Evolutionary conservation across 2,329 filamentous ascomycete species (phyloP).

Genomic region (Aspergillus texensis): DNA sequence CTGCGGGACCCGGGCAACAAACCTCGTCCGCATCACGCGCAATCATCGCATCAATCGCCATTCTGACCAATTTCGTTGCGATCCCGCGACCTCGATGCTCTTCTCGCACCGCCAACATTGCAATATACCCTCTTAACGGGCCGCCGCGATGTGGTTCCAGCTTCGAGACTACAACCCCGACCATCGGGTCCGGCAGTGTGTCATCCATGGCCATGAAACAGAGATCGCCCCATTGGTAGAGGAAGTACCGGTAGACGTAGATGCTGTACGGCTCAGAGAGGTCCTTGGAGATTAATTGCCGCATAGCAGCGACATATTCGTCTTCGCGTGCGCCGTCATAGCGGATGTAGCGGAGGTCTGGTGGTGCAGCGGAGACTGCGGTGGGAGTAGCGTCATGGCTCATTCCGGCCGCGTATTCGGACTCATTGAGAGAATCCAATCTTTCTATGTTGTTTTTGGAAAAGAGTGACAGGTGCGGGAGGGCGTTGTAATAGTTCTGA

Average conservation of each 20-base stretch:
- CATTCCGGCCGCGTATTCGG: conserved; percentile 29
- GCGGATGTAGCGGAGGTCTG: conserved; percentile 57
- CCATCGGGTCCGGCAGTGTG: conserved; percentile 50
- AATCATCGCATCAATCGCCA: conserved; percentile 89
- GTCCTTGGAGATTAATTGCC: conserved; percentile 91
- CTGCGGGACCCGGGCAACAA: conserved; percentile 14
- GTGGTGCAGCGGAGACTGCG: conserved; percentile 10
- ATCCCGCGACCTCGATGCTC: conserved; percentile 82
- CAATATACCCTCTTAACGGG: conserved; percentile 90
- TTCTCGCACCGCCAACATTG: conserved; percentile 92
- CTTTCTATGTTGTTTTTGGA: background rate
- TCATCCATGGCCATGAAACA: conserved; percentile 78
- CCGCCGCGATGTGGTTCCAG: conserved; percentile 87
- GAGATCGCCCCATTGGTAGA: conserved; percentile 97
- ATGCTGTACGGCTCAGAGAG: conserved; percentile 98
- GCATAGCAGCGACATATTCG: conserved; percentile 78
- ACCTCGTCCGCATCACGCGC: conserved; percentile 81
- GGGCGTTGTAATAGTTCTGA: background rate
- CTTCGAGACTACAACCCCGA: conserved; percentile 94
- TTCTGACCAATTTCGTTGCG: conserved; percentile 82
- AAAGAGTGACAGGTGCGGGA: background rate
- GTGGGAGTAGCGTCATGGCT: conserved; percentile 28
- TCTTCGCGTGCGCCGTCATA: conserved; percentile 64
- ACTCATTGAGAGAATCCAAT: conserved; percentile 10
- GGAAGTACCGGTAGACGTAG: conserved; percentile 97